Base-by-base conservation (phyloP, 257 asterid genomes). In the Ligustrum vulgare region DNA sequence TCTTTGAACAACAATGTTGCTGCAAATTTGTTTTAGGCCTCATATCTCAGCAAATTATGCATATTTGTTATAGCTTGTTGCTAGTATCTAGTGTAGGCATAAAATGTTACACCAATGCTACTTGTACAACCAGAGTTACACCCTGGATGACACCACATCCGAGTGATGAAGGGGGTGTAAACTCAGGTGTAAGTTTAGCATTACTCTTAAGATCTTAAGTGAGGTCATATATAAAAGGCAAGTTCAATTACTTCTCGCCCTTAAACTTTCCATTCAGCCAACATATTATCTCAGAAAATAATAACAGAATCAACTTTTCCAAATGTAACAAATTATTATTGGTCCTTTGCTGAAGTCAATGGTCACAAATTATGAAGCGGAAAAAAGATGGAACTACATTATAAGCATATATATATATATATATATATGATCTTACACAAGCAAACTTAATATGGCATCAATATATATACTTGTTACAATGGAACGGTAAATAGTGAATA, bases 321-420 rank as follows among this genome's bases (percentile, higher is more conserved):
- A 64, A 51, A 34, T 64, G 33, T 45, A 25, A 25, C 37, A 65
- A 72, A 74, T 9, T 60, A 60, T 22, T 4, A 11, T 9, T 60
- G 67, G 67, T 39, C 64, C 16, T 63, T 74, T 39, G 37, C 72
- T 64, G 16, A 31, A 64, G 78, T 64, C 64, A 64, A 63, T 41
- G n/a, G 4, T 35, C 45, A 31, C 12, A 56, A 72, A 39, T 8
- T 62, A 73, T 37, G 3, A 37, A 36, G 69, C 1, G 3, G 43
- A 23, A n/a, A 36, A 13, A 58, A 34, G 33, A 72, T 12, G 65
- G 5, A 22, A 35, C 5, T 9, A 34, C 31, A 4, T 63, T 41
- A 31, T 43, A 66, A 31, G 4, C 51, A 20, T 23, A 20, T 28
- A 60, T 34, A 66, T 15, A 54, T 20, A 7, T 10, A 23, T 28